Percentiles rank a stretch among this genome's conserved stretches.
These are phyloP conservation scores for Citrus australasica DNA, from an alignment of 345 rosid genomes.

Conservation along the genomic window DNA sequence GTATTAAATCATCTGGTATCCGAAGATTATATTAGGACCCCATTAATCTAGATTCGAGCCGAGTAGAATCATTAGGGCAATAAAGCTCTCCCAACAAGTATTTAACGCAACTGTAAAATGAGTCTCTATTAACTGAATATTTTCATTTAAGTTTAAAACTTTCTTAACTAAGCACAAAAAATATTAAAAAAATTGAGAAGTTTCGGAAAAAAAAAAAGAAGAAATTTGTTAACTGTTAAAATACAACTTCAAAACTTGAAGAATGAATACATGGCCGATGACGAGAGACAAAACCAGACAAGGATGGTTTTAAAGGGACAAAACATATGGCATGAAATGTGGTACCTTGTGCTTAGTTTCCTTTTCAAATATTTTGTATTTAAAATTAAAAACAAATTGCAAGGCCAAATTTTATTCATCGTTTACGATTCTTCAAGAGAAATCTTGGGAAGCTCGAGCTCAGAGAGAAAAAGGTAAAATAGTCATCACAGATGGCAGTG, in stretches of 20 bases:
- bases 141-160: too few species aligned
- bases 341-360: constrained; percentile 18
- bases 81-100: too few species aligned
- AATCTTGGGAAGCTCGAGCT: constrained; percentile 6
- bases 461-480: neutral
- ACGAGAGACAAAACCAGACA: constrained; percentile 38
- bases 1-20: too few species aligned
- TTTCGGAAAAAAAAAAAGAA: neutral
- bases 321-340: constrained; percentile 44
- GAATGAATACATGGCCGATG: constrained; percentile 27
- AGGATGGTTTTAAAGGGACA: constrained; percentile 46
- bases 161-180: too few species aligned
- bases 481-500: neutral
- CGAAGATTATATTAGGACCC: too few species aligned
- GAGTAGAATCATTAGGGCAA: fast-evolving
- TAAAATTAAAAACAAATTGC: neutral
- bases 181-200: too few species aligned
- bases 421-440: neutral
- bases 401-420: neutral
- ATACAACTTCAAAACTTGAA: neutral
- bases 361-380: neutral
- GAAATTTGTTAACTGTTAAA: neutral
- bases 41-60: too few species aligned
- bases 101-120: too few species aligned
- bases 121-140: too few species aligned